These are phyloP conservation scores for Mycena chlorophos DNA, from an alignment of 768 basidiomycete genomes.

Conservation along the genomic window DNA sequence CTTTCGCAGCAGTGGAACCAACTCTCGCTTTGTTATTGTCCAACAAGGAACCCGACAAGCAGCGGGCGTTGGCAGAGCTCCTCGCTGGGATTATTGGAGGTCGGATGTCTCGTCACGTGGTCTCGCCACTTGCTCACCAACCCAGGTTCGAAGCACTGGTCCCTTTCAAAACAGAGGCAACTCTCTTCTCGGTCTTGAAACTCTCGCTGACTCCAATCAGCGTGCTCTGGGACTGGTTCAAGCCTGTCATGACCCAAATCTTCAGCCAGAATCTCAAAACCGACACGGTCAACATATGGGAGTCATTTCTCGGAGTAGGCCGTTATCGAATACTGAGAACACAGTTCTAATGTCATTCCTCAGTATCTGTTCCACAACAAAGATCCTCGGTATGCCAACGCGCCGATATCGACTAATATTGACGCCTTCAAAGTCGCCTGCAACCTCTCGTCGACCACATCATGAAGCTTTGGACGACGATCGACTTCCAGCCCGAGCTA, in stretches of 20 bases:
- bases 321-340: background rate
- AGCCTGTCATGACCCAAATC: constrained; percentile 62
- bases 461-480: constrained; percentile 56
- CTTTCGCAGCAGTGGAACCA: constrained; percentile 61
- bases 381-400: constrained; percentile 59
- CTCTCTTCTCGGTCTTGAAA: background rate
- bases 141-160: constrained; percentile 86
- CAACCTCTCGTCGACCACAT: constrained; percentile 79
- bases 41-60: constrained; percentile 82
- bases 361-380: constrained; percentile 77
- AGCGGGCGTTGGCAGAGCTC: constrained; percentile 84
- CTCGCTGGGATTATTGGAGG: constrained; percentile 72
- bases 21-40: constrained; percentile 62
- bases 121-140: constrained; percentile 8
- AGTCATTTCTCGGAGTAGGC: constrained; percentile 72
- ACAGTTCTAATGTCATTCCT: constrained; percentile 1
- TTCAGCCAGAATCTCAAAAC: constrained; percentile 74
- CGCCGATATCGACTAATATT: background rate
- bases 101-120: constrained; percentile 21
- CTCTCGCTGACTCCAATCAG: background rate
- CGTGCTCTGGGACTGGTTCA: constrained; percentile 78
- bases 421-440: constrained; percentile 39
- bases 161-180: constrained; percentile 59
- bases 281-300: constrained; percentile 78
- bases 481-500: constrained; percentile 81